A percentile compares a stretch with the other conserved stretches of the same genome.
Conservation (phyloP, 176 grass and related monocot species). For the Raddia guianensis region DNA sequence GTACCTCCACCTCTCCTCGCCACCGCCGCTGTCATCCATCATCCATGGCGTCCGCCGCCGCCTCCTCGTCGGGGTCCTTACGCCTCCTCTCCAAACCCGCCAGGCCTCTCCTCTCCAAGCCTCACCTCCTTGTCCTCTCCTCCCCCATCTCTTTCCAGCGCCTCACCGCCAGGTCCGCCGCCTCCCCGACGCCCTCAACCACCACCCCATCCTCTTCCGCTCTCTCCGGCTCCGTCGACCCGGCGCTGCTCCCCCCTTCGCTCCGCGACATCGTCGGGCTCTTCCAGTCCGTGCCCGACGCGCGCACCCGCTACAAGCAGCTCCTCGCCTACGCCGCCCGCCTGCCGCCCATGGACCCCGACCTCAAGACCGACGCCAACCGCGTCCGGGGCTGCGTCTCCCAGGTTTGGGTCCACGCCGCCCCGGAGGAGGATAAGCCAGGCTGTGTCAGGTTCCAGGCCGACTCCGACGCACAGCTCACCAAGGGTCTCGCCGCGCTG, state of each 20-base stretch:
- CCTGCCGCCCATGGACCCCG: slow-evolving; percentile 68
- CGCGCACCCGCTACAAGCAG: slow-evolving; percentile 86
- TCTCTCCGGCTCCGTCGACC: slow-evolving; percentile 35
- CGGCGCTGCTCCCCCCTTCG: slow-evolving; percentile 53
- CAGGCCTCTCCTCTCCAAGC: slow-evolving; percentile 33
- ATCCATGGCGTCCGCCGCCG: slow-evolving; percentile 34
- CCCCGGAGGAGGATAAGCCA: slow-evolving; percentile 30
- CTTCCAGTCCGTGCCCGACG: slow-evolving; percentile 76
- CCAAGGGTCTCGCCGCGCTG: slow-evolving; percentile 86
- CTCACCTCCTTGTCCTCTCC: slow-evolving; percentile 53
- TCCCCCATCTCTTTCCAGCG: slow-evolving; percentile 75
- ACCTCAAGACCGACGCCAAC: slow-evolving; percentile 71
- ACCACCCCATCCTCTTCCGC: slow-evolving; percentile 16
- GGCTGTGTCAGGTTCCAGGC: slow-evolving; percentile 68
- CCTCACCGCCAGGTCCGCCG: slow-evolving; percentile 44
- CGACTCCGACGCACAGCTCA: slow-evolving; percentile 81
- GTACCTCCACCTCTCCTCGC: too few relatives aligned
- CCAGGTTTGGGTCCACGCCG: slow-evolving; percentile 86
- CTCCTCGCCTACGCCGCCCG: slow-evolving; percentile 81
- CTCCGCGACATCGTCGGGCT: slow-evolving; percentile 74
- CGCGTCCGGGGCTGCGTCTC: slow-evolving; percentile 82
- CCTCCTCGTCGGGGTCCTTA: slow-evolving; percentile 3
- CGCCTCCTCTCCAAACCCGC: slow-evolving; percentile 35
- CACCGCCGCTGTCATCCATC: slow-evolving; percentile 13
- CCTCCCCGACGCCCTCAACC: slow-evolving; percentile 40